Conservation (phyloP, 1,284 basidiomycete species). For the Flammula alnicola region DNA sequence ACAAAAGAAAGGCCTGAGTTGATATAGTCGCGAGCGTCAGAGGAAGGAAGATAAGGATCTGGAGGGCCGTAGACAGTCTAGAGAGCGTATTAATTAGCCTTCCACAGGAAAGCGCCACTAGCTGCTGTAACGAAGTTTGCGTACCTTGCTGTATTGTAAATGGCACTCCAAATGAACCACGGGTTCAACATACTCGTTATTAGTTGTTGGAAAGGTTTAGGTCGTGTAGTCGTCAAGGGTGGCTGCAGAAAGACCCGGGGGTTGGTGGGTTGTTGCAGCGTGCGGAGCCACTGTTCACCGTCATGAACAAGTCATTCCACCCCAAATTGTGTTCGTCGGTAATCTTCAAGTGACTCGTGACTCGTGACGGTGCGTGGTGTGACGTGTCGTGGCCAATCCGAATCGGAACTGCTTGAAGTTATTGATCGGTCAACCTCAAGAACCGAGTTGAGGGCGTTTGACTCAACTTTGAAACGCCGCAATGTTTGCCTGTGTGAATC, state of each 20-base stretch:
- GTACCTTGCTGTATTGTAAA: slow-evolving; percentile 68
- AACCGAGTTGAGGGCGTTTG: too few relatives aligned
- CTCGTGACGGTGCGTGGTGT: slow-evolving; percentile 17
- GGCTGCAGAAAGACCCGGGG: background rate
- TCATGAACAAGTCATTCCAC: slow-evolving; percentile 20
- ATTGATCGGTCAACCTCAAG: too few relatives aligned
- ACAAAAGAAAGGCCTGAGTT: slow-evolving; percentile 76
- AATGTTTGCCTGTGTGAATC: too few relatives aligned
- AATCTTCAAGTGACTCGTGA: background rate
- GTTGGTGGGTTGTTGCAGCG: slow-evolving; percentile 8
- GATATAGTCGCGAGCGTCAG: slow-evolving; percentile 82
- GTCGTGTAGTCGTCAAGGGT: slow-evolving; percentile 10
- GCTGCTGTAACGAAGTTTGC: too few relatives aligned
- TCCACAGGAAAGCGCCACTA: too few relatives aligned
- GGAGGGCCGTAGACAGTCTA: slow-evolving; percentile 75
- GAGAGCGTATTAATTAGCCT: background rate
- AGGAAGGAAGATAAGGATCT: slow-evolving; percentile 84
- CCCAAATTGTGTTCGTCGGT: too few relatives aligned
- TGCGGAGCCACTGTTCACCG: slow-evolving; percentile 18
- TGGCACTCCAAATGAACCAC: slow-evolving; percentile 69
- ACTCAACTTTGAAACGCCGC: too few relatives aligned
- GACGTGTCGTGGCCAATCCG: slow-evolving; percentile 15
- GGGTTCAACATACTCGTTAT: slow-evolving; percentile 46
- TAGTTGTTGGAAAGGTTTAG: background rate
- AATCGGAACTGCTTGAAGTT: too few relatives aligned